Conservation (phyloP, 1,139 yeast species). For the Debaryomyces subglobosus region DNA sequence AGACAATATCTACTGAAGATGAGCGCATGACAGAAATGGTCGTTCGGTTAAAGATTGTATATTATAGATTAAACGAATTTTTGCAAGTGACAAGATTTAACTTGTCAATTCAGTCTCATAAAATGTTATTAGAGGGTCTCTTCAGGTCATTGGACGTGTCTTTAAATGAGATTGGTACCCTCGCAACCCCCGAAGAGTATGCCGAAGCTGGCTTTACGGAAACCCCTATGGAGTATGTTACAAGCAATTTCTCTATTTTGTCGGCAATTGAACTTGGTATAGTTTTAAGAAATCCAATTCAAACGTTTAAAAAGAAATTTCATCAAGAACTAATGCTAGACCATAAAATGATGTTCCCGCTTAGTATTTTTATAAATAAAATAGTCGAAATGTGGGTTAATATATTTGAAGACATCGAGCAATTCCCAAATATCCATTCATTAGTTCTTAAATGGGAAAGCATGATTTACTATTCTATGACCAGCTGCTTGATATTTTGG, state of each 20-base stretch:
- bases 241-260: constrained; percentile 44
- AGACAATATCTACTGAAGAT: constrained; percentile 45
- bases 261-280: constrained; percentile 54
- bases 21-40: constrained; percentile 36
- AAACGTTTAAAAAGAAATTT: constrained; percentile 58
- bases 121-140: constrained; percentile 45
- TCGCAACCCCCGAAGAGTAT: constrained; percentile 50
- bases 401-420: constrained; percentile 36
- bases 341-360: constrained; percentile 47
- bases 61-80: constrained; percentile 43
- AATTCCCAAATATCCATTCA: constrained; percentile 43
- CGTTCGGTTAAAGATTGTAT: constrained; percentile 35
- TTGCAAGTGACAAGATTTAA: constrained; percentile 42
- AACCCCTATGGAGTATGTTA: constrained; percentile 45
- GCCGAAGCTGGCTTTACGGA: constrained; percentile 51
- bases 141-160: constrained; percentile 44
- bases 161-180: constrained; percentile 48
- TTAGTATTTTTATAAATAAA: constrained; percentile 39
- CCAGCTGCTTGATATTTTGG: constrained; percentile 67
- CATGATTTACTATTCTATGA: constrained; percentile 58
- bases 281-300: constrained; percentile 57
- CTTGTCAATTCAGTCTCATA: constrained; percentile 44
- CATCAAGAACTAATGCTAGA: constrained; percentile 61
- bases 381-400: constrained; percentile 43
- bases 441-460: constrained; percentile 58